These are phyloP conservation scores for Cajanus cajan DNA, from an alignment of 306 rosid species.

Conservation along the genomic window DNA sequence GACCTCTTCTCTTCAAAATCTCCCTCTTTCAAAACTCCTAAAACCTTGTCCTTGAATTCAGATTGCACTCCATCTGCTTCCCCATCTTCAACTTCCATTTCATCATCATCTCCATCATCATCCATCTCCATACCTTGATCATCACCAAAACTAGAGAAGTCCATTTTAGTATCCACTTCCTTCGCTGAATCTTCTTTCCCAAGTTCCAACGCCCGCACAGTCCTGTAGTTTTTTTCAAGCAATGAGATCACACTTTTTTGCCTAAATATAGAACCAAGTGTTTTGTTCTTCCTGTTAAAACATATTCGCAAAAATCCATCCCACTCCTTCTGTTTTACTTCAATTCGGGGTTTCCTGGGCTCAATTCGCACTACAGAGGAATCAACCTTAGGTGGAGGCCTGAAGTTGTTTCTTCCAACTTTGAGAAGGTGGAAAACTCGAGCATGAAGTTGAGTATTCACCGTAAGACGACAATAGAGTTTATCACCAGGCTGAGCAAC, in stretches of 20 bases:
- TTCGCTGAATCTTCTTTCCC: slow-evolving; percentile 39
- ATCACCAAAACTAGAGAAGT: slow-evolving; percentile 43
- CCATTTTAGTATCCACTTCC: slow-evolving; percentile 35
- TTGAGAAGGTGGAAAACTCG: slow-evolving; percentile 88
- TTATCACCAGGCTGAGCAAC: slow-evolving; percentile 96
- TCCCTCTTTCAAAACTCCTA: slow-evolving; percentile 69
- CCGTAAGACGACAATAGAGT: slow-evolving; percentile 87
- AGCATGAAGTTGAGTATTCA: slow-evolving; percentile 80
- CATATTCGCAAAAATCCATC: slow-evolving; percentile 85
- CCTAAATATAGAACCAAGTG: slow-evolving; percentile 85
- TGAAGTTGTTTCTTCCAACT: slow-evolving; percentile 89
- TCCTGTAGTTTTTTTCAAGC: slow-evolving; percentile 86
- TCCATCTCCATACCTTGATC: slow-evolving; percentile 55
- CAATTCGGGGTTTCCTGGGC: slow-evolving; percentile 74
- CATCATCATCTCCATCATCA: slow-evolving; percentile 56
- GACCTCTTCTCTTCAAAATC: slow-evolving; percentile 89
- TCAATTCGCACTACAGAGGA: slow-evolving; percentile 88
- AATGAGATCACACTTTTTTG: slow-evolving; percentile 71
- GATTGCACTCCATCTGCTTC: slow-evolving; percentile 58
- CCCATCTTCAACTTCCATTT: slow-evolving; percentile 61
- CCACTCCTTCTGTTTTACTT: slow-evolving; percentile 86
- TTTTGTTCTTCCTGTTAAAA: slow-evolving; percentile 89
- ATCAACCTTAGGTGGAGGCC: slow-evolving; percentile 93
- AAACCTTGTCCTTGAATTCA: slow-evolving; percentile 74
- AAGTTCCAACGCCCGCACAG: slow-evolving; percentile 56